Base-by-base conservation (phyloP, 2,329 filamentous ascomycete genomes). In the Scortechinia acanthostroma region DNA sequence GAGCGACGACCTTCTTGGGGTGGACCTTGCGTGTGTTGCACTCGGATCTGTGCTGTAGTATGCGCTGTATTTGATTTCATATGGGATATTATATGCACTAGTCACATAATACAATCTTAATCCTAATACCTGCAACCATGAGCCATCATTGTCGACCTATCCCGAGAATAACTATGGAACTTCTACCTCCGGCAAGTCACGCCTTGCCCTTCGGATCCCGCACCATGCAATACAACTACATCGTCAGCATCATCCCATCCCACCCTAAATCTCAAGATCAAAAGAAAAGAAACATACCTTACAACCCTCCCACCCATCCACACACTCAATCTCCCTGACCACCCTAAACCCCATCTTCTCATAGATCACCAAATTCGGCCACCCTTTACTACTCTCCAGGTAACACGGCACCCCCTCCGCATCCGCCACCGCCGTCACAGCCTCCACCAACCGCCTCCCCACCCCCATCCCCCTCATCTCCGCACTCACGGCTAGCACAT, bases 351-450 rank as follows among this genome's bases (percentile, higher is more conserved):
- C 77, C 67, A 81, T 68, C 54, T 64, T 71, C 55, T 75, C 68
- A 58, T 82, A 81, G 40, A 82, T 82, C 13, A 62, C 59, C 53
- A 79, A 65, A 54, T 81, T 81, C 2, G 77, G 77, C 51, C 66
- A 66, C 19, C 66, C 67, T 53, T 75, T 70, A 23, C 68, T 73
- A 48, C 73, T 78, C 58, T 82, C 77, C 47, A 82, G 54, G 58
- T 81, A 81, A 50, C 75, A 79, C 42, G 62, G 64, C 43, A 70
- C 62, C 0, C 74, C 72, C 53, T 80, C 73, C 15, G 53, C 55
- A 58, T 82, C 77, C 20, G 77, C 77, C 53, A 59, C 58, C 23
- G 63, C 57, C 43, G 74, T 69, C 15, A 81, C 74, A 42, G 67
- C 63, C 50, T 75, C 66, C 57, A 80, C 75, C 44, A 80, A 50